Percentiles rank a stretch among this genome's conserved stretches.
Conservation (phyloP, 139 green algal genomes). For the Chlorella sp. region DNA sequence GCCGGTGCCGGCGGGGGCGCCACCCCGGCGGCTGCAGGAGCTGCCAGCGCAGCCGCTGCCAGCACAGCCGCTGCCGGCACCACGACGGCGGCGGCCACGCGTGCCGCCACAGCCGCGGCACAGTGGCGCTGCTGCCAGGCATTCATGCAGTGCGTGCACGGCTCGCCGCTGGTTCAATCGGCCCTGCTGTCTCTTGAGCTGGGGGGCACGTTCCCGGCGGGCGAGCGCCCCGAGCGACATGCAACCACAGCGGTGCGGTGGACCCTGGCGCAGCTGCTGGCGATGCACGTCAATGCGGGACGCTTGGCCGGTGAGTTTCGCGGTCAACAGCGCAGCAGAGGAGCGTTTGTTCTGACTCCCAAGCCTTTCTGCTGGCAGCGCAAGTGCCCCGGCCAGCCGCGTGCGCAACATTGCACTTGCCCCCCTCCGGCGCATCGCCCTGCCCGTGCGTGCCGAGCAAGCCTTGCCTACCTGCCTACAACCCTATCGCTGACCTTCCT, state of each 20-base stretch:
- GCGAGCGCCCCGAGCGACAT: background rate
- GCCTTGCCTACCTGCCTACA: no score
- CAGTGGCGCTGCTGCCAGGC: conserved; percentile 15
- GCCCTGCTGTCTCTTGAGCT: conserved; percentile 34
- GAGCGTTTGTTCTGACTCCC: no score
- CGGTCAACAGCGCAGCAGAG: no score
- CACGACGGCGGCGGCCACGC: background rate
- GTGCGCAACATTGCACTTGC: no score
- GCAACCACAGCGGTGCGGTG: background rate
- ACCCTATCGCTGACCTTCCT: no score
- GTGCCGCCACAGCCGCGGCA: background rate
- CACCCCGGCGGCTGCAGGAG: background rate
- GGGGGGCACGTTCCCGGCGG: background rate
- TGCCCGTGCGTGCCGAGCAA: no score
- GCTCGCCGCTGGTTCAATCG: conserved; percentile 16
- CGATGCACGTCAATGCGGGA: conserved; percentile 13
- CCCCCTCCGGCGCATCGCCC: background rate
- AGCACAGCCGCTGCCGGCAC: background rate
- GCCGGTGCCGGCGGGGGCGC: background rate
- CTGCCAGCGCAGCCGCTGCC: background rate
- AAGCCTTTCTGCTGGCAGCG: background rate
- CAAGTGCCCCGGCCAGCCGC: no score
- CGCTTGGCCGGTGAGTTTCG: background rate
- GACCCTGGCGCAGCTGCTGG: conserved; percentile 29
- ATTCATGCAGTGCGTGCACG: conserved; percentile 12